These are phyloP conservation scores for Aspergillus indologenus DNA, from an alignment of 495 filamentous ascomycete species.

Conservation along the genomic window DNA sequence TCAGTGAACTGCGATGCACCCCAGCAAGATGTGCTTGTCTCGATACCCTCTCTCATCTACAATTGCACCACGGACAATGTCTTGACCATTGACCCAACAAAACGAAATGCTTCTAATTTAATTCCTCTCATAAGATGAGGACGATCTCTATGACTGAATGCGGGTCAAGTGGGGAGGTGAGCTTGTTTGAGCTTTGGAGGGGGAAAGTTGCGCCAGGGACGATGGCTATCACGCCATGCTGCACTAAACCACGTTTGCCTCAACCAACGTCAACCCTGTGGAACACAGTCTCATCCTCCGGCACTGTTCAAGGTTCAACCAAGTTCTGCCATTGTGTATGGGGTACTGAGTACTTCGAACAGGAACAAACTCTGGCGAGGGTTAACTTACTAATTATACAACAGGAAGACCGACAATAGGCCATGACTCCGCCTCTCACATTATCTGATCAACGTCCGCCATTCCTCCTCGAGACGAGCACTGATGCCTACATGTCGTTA, in stretches of 20 bases:
- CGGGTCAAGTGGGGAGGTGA: background rate
- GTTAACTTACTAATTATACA: background rate
- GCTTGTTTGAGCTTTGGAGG: conserved; percentile 4
- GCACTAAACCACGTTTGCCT: background rate
- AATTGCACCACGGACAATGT: background rate
- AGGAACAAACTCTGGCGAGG: background rate
- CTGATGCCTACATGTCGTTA: background rate
- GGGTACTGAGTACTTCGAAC: background rate
- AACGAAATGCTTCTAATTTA: background rate
- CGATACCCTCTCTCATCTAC: background rate
- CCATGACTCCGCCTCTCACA: background rate
- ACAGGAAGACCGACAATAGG: background rate
- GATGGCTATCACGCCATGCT: conserved; percentile 22
- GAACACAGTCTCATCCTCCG: background rate
- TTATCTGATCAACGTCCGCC: background rate
- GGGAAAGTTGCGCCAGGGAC: conserved; percentile 17
- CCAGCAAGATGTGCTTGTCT: background rate
- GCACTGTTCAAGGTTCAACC: background rate
- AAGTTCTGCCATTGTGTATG: no score
- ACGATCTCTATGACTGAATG: background rate
- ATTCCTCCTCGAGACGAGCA: background rate
- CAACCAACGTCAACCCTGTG: background rate
- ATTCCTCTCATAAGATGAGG: background rate
- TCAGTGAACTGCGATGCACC: background rate
- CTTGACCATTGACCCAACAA: no score